Conservation (phyloP, 352 stramenopile genomes). For the Phytophthora idaei region DNA sequence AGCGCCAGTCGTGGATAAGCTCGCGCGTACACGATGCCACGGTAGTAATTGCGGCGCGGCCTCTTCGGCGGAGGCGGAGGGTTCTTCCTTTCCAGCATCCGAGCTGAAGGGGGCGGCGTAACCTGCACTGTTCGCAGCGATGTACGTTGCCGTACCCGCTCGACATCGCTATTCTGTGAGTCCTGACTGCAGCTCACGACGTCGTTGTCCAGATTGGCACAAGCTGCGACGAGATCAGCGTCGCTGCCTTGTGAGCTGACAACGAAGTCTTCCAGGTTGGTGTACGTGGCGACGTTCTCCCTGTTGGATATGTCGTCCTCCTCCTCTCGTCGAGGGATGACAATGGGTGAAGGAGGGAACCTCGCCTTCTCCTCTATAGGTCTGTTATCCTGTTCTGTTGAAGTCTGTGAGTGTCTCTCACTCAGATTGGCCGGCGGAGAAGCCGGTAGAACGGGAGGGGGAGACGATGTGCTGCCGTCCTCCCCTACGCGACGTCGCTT, state of each 20-base stretch:
- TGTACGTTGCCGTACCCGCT: conserved; percentile 21
- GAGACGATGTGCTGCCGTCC: conserved; percentile 17
- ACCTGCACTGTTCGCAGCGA: conserved; percentile 52
- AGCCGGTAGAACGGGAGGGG: conserved; percentile 22
- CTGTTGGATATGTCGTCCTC: conserved; percentile 26
- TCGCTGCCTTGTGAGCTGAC: conserved; percentile 34
- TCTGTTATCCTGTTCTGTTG: conserved; percentile 5
- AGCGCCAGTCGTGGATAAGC: conserved; percentile 43
- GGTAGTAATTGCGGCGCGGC: conserved; percentile 23
- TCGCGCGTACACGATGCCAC: conserved; percentile 36
- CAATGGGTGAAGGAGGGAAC: conserved; percentile 30
- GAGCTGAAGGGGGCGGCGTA: conserved; percentile 64
- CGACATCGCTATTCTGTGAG: conserved; percentile 31
- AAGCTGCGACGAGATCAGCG: conserved; percentile 29
- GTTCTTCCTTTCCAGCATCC: conserved; percentile 73
- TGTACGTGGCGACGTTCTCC: conserved; percentile 27
- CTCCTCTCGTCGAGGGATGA: conserved; percentile 26
- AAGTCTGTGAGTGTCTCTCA: conserved; percentile 18
- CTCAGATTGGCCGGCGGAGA: conserved; percentile 35
- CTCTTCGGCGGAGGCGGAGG: conserved; percentile 62
- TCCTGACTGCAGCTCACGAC: conserved; percentile 27
- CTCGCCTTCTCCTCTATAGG: conserved; percentile 24
- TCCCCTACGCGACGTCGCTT: conserved; percentile 25
- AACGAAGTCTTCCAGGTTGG: conserved; percentile 29
- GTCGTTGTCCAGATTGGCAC: conserved; percentile 32